Base-by-base conservation (phyloP, 805 yeast species). In the Brettanomyces nanus region DNA sequence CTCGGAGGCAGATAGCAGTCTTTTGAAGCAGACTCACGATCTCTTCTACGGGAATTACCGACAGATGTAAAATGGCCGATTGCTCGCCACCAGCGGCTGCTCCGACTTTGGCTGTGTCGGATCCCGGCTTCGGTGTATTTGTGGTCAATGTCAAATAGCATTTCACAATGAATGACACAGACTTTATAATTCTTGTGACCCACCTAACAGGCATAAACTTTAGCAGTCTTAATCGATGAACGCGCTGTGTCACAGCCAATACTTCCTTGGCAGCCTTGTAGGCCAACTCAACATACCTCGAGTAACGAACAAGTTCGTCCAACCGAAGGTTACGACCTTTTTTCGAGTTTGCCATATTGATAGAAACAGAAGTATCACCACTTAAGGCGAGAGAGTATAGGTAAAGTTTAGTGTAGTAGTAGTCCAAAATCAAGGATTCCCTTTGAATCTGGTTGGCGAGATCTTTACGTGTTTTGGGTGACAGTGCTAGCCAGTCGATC, bases 161-260 rank as follows among this genome's bases (percentile, higher is more conserved):
- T 59, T 89, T 90, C 11, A 90, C 92, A 37, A 90, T 71, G 54
- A 87, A 89, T 2, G 95, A 92, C 10, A 86, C 86, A 0, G 96
- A 85, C 48, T 90, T 75, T 17, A 89, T 87, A 20, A 86, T 77
- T 37, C 95, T 68, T 0, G 85, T 81, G 5, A 83, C 78, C 95
- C 96, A 87, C 45, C 95, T 66, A n/a, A 86, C 87, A 1, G 97
- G 96, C 79, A 87, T 85, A 52, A 70, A 81, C 40, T 77, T 67
- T 38, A 86, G 61, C 66, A 80, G 61, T 41, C 71, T 74, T 41
- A 81, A 60, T 44, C 68, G 68, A 49, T 80, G 85, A 5, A 86
- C 77, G 28, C 92, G 61, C 39, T 74, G 75, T 4, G 89, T 83
- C 4, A 82, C 80, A 19, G 72, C 68, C 20, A 89, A 61, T 49